Evolutionary conservation across 2,329 filamentous ascomycete genomes (phyloP).

Genomic region (Pseudocercospora crystallina): DNA sequence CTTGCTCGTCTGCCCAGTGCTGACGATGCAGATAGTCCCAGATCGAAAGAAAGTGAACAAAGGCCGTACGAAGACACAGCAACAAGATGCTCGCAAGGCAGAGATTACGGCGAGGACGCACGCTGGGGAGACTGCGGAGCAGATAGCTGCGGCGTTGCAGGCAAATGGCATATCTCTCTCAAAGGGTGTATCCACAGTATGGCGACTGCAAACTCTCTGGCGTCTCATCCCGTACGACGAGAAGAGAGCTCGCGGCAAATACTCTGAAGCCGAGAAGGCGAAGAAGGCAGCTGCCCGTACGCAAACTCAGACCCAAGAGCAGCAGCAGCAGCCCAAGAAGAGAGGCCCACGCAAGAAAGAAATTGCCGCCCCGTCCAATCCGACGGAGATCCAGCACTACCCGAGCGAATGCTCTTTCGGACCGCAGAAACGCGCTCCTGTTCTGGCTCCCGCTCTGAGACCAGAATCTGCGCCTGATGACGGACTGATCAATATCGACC

Average conservation of each 20-base stretch:
- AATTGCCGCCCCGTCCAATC: constrained; percentile 16
- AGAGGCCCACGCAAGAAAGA: constrained; percentile 10
- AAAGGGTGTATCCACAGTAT: constrained; percentile 24
- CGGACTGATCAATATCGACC: too few relatives aligned
- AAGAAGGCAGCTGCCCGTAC: constrained; percentile 8
- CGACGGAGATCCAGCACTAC: constrained; percentile 23
- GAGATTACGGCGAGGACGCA: constrained; percentile 24
- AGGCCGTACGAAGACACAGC: constrained; percentile 10
- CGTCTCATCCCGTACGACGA: constrained; percentile 25
- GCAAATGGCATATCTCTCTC: constrained; percentile 23
- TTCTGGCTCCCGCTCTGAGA: too few relatives aligned
- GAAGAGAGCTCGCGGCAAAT: constrained; percentile 24
- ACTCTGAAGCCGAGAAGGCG: constrained; percentile 13
- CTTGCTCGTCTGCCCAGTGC: not conserved
- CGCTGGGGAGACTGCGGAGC: constrained; percentile 27
- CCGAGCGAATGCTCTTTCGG: constrained; percentile 26
- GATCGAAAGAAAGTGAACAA: constrained; percentile 8
- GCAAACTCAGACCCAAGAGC: not conserved
- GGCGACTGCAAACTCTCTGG: constrained; percentile 27
- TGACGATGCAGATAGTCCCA: not conserved
- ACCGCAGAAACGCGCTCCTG: constrained; percentile 18
- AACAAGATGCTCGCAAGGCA: constrained; percentile 20
- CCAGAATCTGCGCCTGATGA: too few relatives aligned
- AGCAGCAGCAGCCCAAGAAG: constrained; percentile 6
- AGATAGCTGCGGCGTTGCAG: constrained; percentile 26